Percentiles rank a stretch among this genome's conserved stretches.
Evolutionary conservation across 2,329 filamentous ascomycete species (phyloP).

Genomic region (Monilinia fructicola): DNA sequence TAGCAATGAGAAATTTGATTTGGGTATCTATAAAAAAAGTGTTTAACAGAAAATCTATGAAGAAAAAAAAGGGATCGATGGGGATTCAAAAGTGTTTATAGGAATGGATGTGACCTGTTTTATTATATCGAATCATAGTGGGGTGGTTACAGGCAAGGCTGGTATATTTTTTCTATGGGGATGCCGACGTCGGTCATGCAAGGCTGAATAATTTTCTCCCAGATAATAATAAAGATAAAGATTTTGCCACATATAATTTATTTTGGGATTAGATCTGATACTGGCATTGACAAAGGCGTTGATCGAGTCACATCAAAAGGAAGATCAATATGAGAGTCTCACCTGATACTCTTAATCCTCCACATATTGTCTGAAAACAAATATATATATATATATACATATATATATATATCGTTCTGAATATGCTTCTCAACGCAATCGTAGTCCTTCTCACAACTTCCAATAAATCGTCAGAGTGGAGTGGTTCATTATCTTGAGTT

Average conservation of each 20-base stretch:
- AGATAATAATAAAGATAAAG: background rate
- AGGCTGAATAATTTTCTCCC: slow-evolving; percentile 11
- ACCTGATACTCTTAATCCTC: too few relatives aligned
- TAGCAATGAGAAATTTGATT: background rate
- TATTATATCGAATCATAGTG: slow-evolving; percentile 12
- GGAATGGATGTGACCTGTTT: background rate
- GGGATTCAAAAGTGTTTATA: background rate
- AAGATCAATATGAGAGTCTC: background rate
- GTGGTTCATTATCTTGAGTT: slow-evolving; percentile 14
- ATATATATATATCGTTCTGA: background rate
- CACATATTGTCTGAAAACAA: background rate
- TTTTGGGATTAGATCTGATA: background rate
- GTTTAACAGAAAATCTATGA: too few relatives aligned
- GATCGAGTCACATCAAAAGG: background rate
- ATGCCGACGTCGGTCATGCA: slow-evolving; percentile 19
- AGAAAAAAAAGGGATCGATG: too few relatives aligned
- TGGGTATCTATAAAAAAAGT: background rate
- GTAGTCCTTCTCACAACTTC: background rate
- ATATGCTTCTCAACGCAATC: background rate
- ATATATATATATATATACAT: background rate
- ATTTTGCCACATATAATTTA: background rate
- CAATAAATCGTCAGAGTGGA: slow-evolving; percentile 7
- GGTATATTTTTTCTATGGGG: slow-evolving; percentile 15
- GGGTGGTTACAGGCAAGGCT: slow-evolving; percentile 5
- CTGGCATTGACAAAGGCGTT: too few relatives aligned